Conservation (phyloP, 495 filamentous ascomycete species). For the Emericellopsis terricola region DNA sequence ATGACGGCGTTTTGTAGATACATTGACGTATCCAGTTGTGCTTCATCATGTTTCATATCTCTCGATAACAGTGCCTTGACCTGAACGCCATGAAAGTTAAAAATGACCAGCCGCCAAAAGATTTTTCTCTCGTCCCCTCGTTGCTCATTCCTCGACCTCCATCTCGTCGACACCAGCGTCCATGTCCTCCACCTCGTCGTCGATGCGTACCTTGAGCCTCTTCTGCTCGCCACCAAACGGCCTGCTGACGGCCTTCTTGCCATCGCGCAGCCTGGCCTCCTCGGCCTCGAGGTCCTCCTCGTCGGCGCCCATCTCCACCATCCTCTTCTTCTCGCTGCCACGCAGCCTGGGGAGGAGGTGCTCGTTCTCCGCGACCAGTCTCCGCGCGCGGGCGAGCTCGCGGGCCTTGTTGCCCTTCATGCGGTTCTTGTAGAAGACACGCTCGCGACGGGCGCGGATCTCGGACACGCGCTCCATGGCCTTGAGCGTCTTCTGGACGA, state of each 20-base stretch:
- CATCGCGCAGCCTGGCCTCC: conserved; percentile 22
- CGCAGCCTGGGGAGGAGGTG: conserved; percentile 58
- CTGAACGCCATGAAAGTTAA: too few relatives aligned
- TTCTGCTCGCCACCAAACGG: conserved; percentile 41
- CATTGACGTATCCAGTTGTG: background rate
- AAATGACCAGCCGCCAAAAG: too few relatives aligned
- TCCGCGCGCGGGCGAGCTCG: conserved; percentile 59
- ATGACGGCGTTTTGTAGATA: background rate
- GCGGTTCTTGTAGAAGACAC: conserved; percentile 78
- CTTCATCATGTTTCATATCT: background rate
- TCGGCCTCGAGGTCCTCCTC: conserved; percentile 32
- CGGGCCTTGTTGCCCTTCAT: conserved; percentile 77
- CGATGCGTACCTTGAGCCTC: conserved; percentile 43
- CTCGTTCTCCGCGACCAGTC: conserved; percentile 78
- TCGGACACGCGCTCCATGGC: conserved; percentile 86
- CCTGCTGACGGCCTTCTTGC: conserved; percentile 15
- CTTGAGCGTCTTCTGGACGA: conserved; percentile 67
- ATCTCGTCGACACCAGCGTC: too few relatives aligned
- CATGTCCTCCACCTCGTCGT: conserved; percentile 44
- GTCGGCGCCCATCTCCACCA: conserved; percentile 28
- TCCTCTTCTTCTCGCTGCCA: conserved; percentile 32
- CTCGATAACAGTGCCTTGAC: too few relatives aligned
- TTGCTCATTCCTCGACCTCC: too few relatives aligned
- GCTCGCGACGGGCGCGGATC: conserved; percentile 67
- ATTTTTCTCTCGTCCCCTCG: too few relatives aligned